Evolutionary conservation across 257 asterid genomes (phyloP).

Genomic region (Verbena officinalis): DNA sequence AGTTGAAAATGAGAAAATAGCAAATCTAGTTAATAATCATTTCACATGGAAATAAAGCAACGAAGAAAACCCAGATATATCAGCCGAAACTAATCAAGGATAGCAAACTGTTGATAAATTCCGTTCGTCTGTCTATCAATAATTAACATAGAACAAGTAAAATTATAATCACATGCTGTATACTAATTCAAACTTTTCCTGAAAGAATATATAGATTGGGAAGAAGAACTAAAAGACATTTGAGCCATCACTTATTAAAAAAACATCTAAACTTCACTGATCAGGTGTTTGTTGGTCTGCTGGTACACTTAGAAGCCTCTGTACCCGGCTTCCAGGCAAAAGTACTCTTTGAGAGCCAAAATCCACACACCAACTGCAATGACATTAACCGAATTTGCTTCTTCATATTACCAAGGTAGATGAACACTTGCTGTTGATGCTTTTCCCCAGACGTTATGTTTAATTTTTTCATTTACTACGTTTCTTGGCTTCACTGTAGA

Average conservation of each 20-base stretch:
- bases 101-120: slow-evolving; percentile 15
- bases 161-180: slow-evolving; percentile 38
- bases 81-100: no score
- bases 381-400: slow-evolving; percentile 20
- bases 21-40: no score
- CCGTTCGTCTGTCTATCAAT: slow-evolving; percentile 33
- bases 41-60: no score
- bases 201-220: slow-evolving; percentile 27
- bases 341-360: slow-evolving; percentile 35
- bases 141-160: slow-evolving; percentile 29
- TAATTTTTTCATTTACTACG: slow-evolving; percentile 58
- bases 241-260: slow-evolving; percentile 47
- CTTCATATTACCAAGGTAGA: slow-evolving; percentile 36
- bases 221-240: slow-evolving; percentile 36
- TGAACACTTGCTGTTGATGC: slow-evolving; percentile 24
- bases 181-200: slow-evolving; percentile 29
- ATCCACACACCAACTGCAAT: slow-evolving; percentile 21
- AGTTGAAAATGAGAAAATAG: no score
- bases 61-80: no score
- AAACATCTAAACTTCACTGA: slow-evolving; percentile 37
- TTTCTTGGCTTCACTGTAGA: slow-evolving; percentile 79
- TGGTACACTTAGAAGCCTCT: slow-evolving; percentile 45
- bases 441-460: not conserved
- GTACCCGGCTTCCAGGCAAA: slow-evolving; percentile 38
- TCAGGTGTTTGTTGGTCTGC: slow-evolving; percentile 37